Percentiles rank a stretch among this genome's conserved stretches.
These are phyloP conservation scores for Verticillium nonalfalfae DNA, from an alignment of 2,329 filamentous ascomycete genomes.

Conservation along the genomic window DNA sequence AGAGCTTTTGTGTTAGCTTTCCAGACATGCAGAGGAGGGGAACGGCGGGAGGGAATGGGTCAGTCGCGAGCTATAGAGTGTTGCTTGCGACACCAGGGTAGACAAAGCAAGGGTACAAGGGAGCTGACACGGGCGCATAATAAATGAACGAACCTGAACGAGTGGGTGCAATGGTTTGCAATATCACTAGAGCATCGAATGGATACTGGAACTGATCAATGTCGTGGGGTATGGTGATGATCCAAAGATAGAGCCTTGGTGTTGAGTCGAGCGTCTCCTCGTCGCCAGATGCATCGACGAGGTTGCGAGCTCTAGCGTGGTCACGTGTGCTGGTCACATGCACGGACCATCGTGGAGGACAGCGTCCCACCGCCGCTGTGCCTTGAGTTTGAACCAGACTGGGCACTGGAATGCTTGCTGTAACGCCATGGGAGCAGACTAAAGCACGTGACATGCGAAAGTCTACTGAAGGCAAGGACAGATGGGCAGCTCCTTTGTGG, in stretches of 20 bases:
- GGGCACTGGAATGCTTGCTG: no score
- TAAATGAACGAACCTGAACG: conserved; percentile 23
- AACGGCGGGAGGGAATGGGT: conserved; percentile 13
- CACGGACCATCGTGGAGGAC: background rate
- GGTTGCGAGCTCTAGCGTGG: conserved; percentile 11
- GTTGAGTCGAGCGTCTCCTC: conserved; percentile 3
- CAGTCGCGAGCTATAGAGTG: background rate
- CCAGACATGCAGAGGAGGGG: background rate
- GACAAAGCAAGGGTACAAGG: background rate
- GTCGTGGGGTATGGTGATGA: conserved; percentile 24
- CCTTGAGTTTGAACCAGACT: background rate
- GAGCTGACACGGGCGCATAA: conserved; percentile 8
- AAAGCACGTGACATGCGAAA: no score
- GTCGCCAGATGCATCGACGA: conserved; percentile 6
- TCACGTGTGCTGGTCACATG: conserved; percentile 7
- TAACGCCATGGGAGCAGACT: no score
- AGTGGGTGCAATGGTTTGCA: conserved; percentile 22
- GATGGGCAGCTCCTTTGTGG: no score
- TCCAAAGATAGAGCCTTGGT: conserved; percentile 11
- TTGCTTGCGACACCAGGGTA: background rate
- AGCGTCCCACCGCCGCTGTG: no score
- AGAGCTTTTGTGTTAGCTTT: background rate
- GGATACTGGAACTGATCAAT: conserved; percentile 31
- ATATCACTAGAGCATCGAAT: conserved; percentile 29
- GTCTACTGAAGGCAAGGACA: no score